A percentile compares a stretch with the other conserved stretches of the same genome.
phyloP scores from a whole-genome alignment of 2,329 filamentous ascomycete species.

The Paramyrothecium roridum region DNA sequence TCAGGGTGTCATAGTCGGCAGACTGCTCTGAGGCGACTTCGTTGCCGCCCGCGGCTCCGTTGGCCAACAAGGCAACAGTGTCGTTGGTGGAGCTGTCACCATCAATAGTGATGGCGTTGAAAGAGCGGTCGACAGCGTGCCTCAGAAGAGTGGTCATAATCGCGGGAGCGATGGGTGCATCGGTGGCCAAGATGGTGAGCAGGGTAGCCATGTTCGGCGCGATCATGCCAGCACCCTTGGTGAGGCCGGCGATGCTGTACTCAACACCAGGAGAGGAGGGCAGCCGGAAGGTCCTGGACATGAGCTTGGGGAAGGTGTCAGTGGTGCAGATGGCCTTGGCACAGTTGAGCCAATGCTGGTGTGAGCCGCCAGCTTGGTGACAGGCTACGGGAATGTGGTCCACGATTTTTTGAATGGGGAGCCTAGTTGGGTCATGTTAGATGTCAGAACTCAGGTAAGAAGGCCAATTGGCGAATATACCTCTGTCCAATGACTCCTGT shows the following conservation, averaged over 20 bases:
- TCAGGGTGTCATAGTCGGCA: slow-evolving; percentile 68
- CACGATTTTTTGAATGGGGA: slow-evolving; percentile 90
- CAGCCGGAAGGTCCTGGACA: slow-evolving; percentile 79
- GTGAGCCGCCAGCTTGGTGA: slow-evolving; percentile 66
- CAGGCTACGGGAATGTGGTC: slow-evolving; percentile 76
- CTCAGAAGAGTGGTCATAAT: slow-evolving; percentile 69
- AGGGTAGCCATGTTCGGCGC: slow-evolving; percentile 98
- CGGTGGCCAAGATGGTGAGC: slow-evolving; percentile 86
- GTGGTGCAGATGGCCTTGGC: slow-evolving; percentile 96
- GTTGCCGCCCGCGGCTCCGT: slow-evolving; percentile 80
- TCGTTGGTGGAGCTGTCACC: slow-evolving; percentile 98
- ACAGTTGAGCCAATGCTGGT: slow-evolving; percentile 82
- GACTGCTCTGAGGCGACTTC: slow-evolving; percentile 53
- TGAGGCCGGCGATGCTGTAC: slow-evolving; percentile 90
- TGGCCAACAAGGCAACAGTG: slow-evolving; percentile 90
- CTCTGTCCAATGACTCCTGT: slow-evolving; percentile 96
- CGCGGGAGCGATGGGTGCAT: slow-evolving; percentile 71
- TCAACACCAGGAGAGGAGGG: slow-evolving; percentile 72
- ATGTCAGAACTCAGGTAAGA: too few species aligned
- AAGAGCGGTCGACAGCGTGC: slow-evolving; percentile 75
- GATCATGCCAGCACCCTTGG: slow-evolving; percentile 98
- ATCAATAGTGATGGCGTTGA: slow-evolving; percentile 96
- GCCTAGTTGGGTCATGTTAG: slow-evolving; percentile 35
- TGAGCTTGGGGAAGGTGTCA: slow-evolving; percentile 95
- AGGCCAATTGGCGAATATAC: slow-evolving; percentile 34